Evolutionary conservation across 108 stramenopile species (phyloP), one percentile per base, ranked within the genome.

Genomic region (Cyclotella sp.): DNA sequence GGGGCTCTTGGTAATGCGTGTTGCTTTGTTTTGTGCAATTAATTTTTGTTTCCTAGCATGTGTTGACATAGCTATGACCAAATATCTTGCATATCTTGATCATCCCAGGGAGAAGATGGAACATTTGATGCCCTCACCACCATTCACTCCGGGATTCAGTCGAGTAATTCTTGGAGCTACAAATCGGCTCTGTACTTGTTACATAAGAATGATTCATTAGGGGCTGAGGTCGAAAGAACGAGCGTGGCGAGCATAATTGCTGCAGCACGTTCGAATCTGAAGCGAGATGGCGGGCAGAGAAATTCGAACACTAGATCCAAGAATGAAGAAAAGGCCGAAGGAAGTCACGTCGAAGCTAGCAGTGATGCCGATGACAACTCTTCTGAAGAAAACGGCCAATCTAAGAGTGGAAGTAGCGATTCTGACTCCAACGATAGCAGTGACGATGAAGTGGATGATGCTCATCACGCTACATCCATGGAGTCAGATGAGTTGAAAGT

Each of bases 161-260:
- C 70, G 18, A 24, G 62, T 84, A 85, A 81, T 63, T 86, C 91
- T 34, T 94, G 93, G 93, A 90, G 89, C 26, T 95, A 92, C 74
- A 88, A 90, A 68, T 90, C 91, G 13, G 93, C 91, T 19, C 68
- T 95, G 66, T 72, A 88, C 27, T 72, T 87, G 27, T 71, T 95
- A 19, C 73, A 86, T 34, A 71, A 70, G 45, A 85, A 89, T 69
- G 86, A 87, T 59, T 27, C 60, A 7, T 9, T 30, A 41, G 76
- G 77, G 7, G 57, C 10, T 3, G 65, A 69, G 19, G 77, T 84
- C 29, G 88, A 88, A 39, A 76, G 91, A 30, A 90, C 91, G 73
- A 89, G 86, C 75, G 79, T 95, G 27, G 86, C 91, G 16, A 77
- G 81, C 24, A 78, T 95, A 30, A 92, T 95, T 85, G 90, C 90